Evolutionary conservation across 106 monocot species (phyloP), one percentile per base, ranked within the genome.

Genomic region (Dioscorea dumetorum): DNA sequence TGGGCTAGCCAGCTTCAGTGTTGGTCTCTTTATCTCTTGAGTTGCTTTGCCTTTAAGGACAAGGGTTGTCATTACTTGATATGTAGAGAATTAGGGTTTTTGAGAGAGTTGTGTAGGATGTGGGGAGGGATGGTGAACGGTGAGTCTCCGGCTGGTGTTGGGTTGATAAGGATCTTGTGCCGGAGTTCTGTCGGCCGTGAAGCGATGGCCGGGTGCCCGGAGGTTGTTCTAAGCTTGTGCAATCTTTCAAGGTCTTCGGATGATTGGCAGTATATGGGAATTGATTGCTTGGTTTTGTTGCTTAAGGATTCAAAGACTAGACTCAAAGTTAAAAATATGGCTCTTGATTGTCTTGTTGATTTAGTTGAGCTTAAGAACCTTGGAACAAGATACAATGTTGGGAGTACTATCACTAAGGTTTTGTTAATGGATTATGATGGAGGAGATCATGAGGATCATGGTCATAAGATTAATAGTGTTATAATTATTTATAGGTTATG

Each of bases 201-300:
- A 19, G 79, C 72, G 14, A 67, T 91, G 52, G 73, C 79, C 0
- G 62, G 35, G 5, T 68, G 72, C 58, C 11, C 13, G 2, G 74
- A 84, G 12, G 76, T 67, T 20, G 48, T 91, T 16, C 32, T 50
- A 14, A 74, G 81, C 62, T 79, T 91, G 52, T 91, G 91, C 66
- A 74, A 72, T 33, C 75, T 91, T 21, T 67, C 84, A 20, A 69
- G 84, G n/a, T 91, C 91, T 11, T 84, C 87, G 19, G 84, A 87
- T 51, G 83, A 87, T 52, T 87, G 87, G 87, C 91, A 91, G 19
- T 91, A 91, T 65, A 91, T 91, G 81, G 91, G 84, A 22, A 79
- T 91, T 14, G 91, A 87, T 57, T 91, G 87, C 77, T 77, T 91
- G 41, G 32, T 87, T 12, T 41, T 81, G 50, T 81, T 87, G 21